Conservation (phyloP, 176 grass and related monocot species). For the Cymbopogon citratus region DNA sequence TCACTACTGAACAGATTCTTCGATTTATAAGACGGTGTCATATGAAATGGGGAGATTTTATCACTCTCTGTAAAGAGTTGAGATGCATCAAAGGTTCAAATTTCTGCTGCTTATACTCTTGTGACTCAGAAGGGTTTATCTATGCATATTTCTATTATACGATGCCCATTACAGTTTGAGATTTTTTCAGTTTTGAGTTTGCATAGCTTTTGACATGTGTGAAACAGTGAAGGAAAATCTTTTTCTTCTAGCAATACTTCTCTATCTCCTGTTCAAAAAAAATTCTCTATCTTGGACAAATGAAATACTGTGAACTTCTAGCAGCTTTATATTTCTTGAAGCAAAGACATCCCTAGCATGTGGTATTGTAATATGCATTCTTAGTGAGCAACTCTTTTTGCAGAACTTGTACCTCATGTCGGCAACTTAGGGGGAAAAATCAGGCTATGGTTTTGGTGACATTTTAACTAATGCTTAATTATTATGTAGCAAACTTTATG, state of each 20-base stretch:
- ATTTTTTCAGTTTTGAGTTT: background rate
- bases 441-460: background rate
- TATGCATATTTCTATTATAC: background rate
- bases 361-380: background rate
- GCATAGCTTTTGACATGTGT: background rate
- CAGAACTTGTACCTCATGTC: background rate
- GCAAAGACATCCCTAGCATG: background rate
- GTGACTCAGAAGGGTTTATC: background rate
- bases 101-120: slow-evolving; percentile 2
- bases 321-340: background rate
- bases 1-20: slow-evolving; percentile 93
- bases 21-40: slow-evolving; percentile 87
- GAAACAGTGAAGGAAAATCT: background rate
- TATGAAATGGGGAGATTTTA: slow-evolving; percentile 97
- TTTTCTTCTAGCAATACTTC: background rate
- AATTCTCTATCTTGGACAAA: background rate
- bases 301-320: background rate
- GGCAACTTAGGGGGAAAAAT: background rate
- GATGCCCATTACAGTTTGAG: background rate
- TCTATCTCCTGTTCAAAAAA: too few species aligned
- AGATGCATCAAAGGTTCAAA: slow-evolving; percentile 86
- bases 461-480: background rate
- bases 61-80: slow-evolving; percentile 86
- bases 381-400: background rate
- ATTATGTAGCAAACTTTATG: background rate